Base-by-base conservation (phyloP, 768 basidiomycete genomes). In the Rhizopogon sp. region DNA sequence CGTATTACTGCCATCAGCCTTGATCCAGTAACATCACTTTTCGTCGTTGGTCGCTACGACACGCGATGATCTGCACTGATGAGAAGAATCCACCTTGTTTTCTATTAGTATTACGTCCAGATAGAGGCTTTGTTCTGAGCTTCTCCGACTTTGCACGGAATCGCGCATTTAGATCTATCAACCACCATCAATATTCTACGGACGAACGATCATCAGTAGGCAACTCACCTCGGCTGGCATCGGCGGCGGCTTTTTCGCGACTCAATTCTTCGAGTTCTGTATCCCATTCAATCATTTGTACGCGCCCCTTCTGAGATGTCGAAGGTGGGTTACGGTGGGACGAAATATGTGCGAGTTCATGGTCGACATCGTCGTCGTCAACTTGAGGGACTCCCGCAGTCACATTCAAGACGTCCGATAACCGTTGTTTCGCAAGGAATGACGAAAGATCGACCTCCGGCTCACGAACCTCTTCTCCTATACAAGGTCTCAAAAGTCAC, bases 361-460 rank as follows among this genome's bases (percentile, higher is more conserved):
- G 71, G 56, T 90, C 87, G 6, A 90, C 75, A 46, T 75, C 72
- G 14, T 80, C 79, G 10, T 81, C 81, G 40, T 84, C 78, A 0
- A 76, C 68, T 5, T 61, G 68, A 39, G 68, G 70, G n/a, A 57
- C 63, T 0, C 66, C 63, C 0, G 56, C 53, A 31, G 49, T 29
- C 2, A 10, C 9, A 10, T 45, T 17, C 13, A 39, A 17, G 29
- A 33, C 22, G 2, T 80, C 79, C 0, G 76, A 74, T 40, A 79
- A 65, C 49, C 77, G 74, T 60, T 91, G 89, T 54, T 72, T 79
- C 56, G 82, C 85, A 37, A 90, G 73, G 60, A 92, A 88, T 0
- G 72, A 56, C 0, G 86, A 79, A 1, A 92, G 62, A 69, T 92
- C 88, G 7, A 91, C 77, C 64, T 91, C 87, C 3, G 86, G 87